Percentiles rank a stretch among this genome's conserved stretches.
Conservation (phyloP, 257 asterid genomes). For the Nicotiana tabacum region DNA sequence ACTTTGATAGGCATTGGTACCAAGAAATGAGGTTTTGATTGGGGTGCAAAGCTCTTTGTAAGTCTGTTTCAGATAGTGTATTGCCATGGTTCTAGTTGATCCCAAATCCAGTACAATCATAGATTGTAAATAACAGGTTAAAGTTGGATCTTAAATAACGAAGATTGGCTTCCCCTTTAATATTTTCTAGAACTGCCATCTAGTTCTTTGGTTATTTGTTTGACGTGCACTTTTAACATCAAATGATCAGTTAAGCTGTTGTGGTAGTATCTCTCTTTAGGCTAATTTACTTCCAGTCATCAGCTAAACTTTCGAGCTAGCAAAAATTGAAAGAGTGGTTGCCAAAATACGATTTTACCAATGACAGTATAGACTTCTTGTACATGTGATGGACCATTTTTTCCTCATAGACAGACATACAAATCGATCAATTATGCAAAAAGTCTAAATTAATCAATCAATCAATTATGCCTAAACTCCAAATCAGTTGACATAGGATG, state of each 20-base stretch:
- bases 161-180: background rate
- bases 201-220: background rate
- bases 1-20: background rate
- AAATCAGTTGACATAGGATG: background rate
- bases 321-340: background rate
- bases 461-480: background rate
- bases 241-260: background rate
- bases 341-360: background rate
- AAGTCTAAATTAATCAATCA: no score
- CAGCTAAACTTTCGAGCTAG: no score
- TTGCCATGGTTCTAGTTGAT: background rate
- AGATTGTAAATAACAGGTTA: conserved; percentile 3
- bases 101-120: background rate
- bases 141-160: background rate
- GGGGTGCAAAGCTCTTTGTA: background rate
- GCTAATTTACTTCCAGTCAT: no score
- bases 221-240: background rate
- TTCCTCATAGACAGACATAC: background rate
- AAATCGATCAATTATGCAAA: background rate
- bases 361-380: background rate
- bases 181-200: background rate
- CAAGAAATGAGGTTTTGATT: background rate
- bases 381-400: background rate
- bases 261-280: background rate
- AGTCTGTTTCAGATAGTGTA: background rate